Base-by-base conservation (phyloP, 352 stramenopile genomes). In the Phytopythium oedochilum region DNA sequence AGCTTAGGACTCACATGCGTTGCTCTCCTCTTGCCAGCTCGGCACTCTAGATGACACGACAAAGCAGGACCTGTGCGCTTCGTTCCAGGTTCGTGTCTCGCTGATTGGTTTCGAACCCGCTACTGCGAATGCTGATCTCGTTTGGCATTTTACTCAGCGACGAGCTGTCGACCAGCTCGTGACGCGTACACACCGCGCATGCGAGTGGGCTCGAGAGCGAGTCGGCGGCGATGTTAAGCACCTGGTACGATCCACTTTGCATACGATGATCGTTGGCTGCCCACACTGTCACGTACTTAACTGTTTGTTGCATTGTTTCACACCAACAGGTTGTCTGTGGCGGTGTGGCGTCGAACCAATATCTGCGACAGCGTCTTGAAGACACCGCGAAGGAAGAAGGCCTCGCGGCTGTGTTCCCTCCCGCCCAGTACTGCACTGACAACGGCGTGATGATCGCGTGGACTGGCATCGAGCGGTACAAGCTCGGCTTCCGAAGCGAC, bases 371-470 rank as follows among this genome's bases (percentile, higher is more conserved):
- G 18, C 78, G 94, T 15, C 75, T 99, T 63, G 63, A 95, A 45
- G 59, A 62, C 22, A 61, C 83, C 26, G 79, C 71, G 26, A n/a
- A 45, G 1, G 64, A 81, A 43, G 78, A 92, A 60, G 69, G 61
- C 3, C 43, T 93, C 1, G 38, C 66, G 10, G 59, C 60, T 5
- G 52, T 86, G 11, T 83, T 90, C 28, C 76, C 82, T 20, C 81
- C 85, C 6, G 64, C 75, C 20, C 73, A 90, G 58, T 88, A 99
- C 40, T 99, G 97, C 75, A 99, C 97, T 2, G 97, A 99, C 83
- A 99, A 99, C 66, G 97, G 94, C 44, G 94, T 97, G 25, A 98
- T 98, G 93, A 75, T 97, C 45, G 96, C 97, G 2, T 99, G 95
- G 96, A 90, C 96, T 9, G 96, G 91, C 7, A 68, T 93, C 14